Evolutionary conservation across 768 basidiomycete genomes (phyloP).

Genomic region (Psilocybe azurescens): DNA sequence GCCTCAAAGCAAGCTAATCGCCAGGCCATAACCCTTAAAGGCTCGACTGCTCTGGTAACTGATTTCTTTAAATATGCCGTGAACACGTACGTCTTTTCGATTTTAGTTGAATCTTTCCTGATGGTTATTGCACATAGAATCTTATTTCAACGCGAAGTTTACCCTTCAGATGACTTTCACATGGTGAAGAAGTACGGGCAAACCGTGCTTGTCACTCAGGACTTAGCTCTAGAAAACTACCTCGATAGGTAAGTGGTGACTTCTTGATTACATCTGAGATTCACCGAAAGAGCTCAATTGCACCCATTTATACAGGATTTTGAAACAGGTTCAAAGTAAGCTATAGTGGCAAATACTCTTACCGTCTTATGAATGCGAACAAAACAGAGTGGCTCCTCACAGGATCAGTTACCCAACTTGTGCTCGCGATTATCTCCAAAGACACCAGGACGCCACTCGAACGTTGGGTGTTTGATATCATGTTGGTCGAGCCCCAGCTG

Average conservation of each 20-base stretch:
- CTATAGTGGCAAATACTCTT: slow-evolving; percentile 13
- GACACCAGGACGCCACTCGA: slow-evolving; percentile 92
- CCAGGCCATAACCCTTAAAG: slow-evolving; percentile 93
- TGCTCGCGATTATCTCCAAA: slow-evolving; percentile 95
- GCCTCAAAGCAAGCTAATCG: slow-evolving; percentile 58
- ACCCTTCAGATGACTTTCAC: slow-evolving; percentile 97
- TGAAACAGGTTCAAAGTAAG: slow-evolving; percentile 92
- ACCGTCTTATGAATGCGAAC: slow-evolving; percentile 4
- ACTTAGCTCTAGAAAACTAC: slow-evolving; percentile 92
- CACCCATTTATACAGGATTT: slow-evolving; percentile 58
- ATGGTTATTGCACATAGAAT: slow-evolving; percentile 57
- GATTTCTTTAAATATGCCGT: slow-evolving; percentile 99
- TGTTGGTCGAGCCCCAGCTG: slow-evolving; percentile 73
- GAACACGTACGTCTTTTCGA: slow-evolving; percentile 73
- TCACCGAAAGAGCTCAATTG: background rate
- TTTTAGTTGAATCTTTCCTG: slow-evolving; percentile 15
- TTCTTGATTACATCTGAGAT: background rate
- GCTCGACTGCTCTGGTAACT: slow-evolving; percentile 90
- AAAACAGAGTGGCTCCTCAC: slow-evolving; percentile 89
- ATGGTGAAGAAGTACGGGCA: slow-evolving; percentile 99
- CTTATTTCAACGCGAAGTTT: slow-evolving; percentile 95
- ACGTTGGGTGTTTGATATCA: slow-evolving; percentile 98
- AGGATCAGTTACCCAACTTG: slow-evolving; percentile 91
- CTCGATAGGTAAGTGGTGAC: slow-evolving; percentile 80
- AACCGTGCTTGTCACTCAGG: slow-evolving; percentile 93